phyloP scores from a whole-genome alignment of 164 flowering plant species.

The Litsea cubeba region DNA sequence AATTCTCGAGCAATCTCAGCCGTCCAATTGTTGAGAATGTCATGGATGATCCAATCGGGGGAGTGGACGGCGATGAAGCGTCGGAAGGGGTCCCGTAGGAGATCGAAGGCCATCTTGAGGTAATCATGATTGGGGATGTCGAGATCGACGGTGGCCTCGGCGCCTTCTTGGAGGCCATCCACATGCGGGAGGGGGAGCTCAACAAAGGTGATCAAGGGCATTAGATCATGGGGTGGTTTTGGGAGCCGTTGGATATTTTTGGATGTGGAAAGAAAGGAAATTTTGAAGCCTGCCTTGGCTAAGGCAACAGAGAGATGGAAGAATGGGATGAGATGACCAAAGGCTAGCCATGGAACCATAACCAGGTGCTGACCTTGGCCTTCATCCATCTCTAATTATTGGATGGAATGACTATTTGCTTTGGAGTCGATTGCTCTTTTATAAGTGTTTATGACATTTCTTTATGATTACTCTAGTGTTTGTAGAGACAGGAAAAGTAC shows the following conservation, averaged over 20 bases:
- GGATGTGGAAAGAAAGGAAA: conserved; percentile 12
- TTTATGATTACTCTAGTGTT: no score
- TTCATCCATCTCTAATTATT: not conserved
- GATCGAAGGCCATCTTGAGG: conserved; percentile 29
- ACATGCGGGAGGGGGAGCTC: conserved; percentile 4
- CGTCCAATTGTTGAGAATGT: conserved; percentile 27
- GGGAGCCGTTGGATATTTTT: conserved; percentile 13
- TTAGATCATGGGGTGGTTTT: not conserved
- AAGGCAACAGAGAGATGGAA: conserved; percentile 11
- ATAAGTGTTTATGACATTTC: no score
- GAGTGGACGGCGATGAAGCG: conserved; percentile 8
- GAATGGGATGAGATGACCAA: conserved; percentile 18
- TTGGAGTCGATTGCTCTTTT: not conserved
- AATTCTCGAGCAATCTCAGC: conserved; percentile 11
- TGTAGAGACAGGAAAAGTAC: no score
- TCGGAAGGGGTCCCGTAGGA: conserved; percentile 7
- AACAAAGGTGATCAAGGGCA: not conserved
- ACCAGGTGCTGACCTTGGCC: conserved; percentile 1
- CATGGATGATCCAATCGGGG: conserved; percentile 34
- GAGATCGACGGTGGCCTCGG: conserved; percentile 30
- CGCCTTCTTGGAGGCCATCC: conserved; percentile 17
- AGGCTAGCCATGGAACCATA: conserved; percentile 18
- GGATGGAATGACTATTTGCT: no score
- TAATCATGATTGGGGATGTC: conserved; percentile 8
- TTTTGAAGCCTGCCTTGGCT: conserved; percentile 3